These are phyloP conservation scores for Stagonosporopsis chrysanthemi DNA, from an alignment of 2,329 filamentous ascomycete species.

Conservation along the genomic window DNA sequence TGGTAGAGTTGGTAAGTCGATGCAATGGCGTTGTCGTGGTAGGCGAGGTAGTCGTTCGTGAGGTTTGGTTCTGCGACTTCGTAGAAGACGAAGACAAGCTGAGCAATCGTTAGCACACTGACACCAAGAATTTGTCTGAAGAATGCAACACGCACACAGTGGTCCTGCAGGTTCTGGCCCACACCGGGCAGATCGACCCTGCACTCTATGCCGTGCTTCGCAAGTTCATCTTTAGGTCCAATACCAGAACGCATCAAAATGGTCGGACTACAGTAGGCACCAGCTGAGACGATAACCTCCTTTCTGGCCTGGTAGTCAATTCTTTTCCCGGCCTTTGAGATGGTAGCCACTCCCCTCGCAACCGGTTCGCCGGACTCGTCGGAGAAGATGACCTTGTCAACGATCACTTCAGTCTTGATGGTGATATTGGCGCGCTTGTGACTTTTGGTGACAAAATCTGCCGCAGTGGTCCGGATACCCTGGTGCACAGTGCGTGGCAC, in stretches of 20 bases:
- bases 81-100: conserved; percentile 64
- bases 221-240: conserved; percentile 62
- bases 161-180: conserved; percentile 70
- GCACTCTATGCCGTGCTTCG: conserved; percentile 60
- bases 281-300: conserved; percentile 46
- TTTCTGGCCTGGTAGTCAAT: conserved; percentile 45
- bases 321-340: conserved; percentile 53
- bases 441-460: conserved; percentile 53
- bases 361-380: conserved; percentile 46
- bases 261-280: conserved; percentile 44
- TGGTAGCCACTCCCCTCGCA: conserved; percentile 56
- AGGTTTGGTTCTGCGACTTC: conserved; percentile 63
- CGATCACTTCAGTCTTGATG: conserved; percentile 42
- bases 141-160: conserved; percentile 57
- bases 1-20: conserved; percentile 64
- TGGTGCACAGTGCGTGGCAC: conserved; percentile 42
- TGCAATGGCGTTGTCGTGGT: conserved; percentile 60
- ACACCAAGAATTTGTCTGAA: background rate
- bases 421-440: conserved; percentile 47
- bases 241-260: conserved; percentile 64
- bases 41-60: conserved; percentile 65
- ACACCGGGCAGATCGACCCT: conserved; percentile 66
- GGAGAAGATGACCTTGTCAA: conserved; percentile 57
- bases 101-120: conserved; percentile 36
- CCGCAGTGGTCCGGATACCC: conserved; percentile 39